Percentiles rank a stretch among this genome's conserved stretches.
Evolutionary conservation across 306 rosid genomes (phyloP).

Genomic region (Spatholobus suberectus): DNA sequence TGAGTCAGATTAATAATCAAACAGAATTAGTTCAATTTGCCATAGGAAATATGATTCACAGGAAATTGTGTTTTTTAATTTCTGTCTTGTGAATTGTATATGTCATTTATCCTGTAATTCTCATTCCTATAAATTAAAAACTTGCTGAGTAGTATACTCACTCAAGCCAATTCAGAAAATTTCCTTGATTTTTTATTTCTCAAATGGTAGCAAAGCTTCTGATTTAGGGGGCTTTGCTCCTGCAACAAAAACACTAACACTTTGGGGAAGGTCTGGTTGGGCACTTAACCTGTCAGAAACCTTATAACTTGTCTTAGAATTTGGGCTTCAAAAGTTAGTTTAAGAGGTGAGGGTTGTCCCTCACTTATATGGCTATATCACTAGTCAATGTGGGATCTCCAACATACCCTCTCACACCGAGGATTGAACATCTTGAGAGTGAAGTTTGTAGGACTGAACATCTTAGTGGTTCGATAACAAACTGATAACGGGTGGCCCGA

Average conservation of each 20-base stretch:
- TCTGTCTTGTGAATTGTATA: background rate
- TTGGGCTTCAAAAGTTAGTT: too few relatives aligned
- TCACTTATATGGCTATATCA: too few relatives aligned
- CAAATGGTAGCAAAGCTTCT: background rate
- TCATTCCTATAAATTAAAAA: background rate
- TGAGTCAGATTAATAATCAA: background rate
- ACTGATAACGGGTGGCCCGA: too few relatives aligned
- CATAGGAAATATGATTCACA: background rate
- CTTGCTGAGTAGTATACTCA: background rate
- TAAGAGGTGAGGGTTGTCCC: too few relatives aligned
- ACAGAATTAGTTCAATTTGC: background rate
- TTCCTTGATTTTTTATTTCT: background rate
- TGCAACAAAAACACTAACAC: background rate
- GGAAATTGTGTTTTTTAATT: background rate
- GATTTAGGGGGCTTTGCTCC: background rate
- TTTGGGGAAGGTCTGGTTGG: background rate
- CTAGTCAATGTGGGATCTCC: too few relatives aligned
- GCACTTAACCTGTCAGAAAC: background rate
- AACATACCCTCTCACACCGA: too few relatives aligned
- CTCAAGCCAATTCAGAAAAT: background rate
- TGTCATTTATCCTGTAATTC: background rate
- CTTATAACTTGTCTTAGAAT: background rate
- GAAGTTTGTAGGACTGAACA: too few relatives aligned
- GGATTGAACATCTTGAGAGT: too few relatives aligned
- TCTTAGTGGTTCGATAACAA: too few relatives aligned